These are phyloP conservation scores for Debaryomyces udenii DNA, from an alignment of 1,139 yeast species.

Conservation along the genomic window DNA sequence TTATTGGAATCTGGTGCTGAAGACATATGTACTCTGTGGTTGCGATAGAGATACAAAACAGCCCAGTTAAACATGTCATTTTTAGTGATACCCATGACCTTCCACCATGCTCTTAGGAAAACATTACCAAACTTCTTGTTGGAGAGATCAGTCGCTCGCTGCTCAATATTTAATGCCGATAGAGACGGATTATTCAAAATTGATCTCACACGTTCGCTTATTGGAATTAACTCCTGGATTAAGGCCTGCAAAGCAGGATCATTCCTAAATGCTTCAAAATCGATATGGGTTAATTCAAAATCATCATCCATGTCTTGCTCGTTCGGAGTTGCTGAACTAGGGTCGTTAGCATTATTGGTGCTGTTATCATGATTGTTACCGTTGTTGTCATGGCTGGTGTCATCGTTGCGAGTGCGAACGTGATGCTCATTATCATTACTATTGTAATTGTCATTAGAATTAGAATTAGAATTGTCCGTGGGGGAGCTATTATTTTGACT, in stretches of 20 bases:
- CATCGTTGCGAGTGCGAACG: too few species aligned
- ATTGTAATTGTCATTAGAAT: conserved; percentile 6
- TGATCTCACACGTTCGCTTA: conserved; percentile 42
- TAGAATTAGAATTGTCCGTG: conserved; percentile 6
- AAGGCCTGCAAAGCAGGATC: conserved; percentile 44
- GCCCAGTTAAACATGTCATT: conserved; percentile 55
- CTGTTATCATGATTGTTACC: neutral
- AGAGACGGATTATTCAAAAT: conserved; percentile 33
- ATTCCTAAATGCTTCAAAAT: conserved; percentile 43
- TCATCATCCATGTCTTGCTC: conserved; percentile 11
- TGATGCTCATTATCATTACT: conserved; percentile 9
- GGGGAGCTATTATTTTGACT: conserved; percentile 18
- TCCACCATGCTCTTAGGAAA: conserved; percentile 51
- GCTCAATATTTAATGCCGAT: conserved; percentile 41
- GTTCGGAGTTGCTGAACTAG: neutral
- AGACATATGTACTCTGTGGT: neutral
- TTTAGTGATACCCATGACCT: conserved; percentile 54
- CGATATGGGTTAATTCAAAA: conserved; percentile 32
- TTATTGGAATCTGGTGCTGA: neutral
- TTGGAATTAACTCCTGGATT: conserved; percentile 45
- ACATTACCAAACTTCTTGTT: conserved; percentile 36
- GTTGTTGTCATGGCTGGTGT: conserved; percentile 1
- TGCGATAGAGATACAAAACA: conserved; percentile 41
- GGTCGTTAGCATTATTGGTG: neutral
- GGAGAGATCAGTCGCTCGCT: conserved; percentile 43